These are phyloP conservation scores for Cutaneotrichosporon sp. DNA, from an alignment of 1,284 basidiomycete genomes.

Conservation along the genomic window DNA sequence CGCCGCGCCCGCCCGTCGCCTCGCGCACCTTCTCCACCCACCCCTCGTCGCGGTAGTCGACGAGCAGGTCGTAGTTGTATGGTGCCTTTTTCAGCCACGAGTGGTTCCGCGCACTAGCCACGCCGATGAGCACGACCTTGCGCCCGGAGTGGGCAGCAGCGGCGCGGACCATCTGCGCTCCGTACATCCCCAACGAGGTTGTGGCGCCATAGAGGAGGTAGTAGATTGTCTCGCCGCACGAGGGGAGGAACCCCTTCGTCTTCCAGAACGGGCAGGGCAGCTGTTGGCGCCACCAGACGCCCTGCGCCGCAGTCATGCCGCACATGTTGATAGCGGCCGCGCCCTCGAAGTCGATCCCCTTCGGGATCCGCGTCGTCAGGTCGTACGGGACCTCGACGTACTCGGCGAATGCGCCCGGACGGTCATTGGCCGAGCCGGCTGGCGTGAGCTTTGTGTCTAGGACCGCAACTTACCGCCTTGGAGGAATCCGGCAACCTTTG, in stretches of 20 bases:
- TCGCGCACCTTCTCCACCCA: constrained; percentile 4
- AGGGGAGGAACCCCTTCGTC: no score
- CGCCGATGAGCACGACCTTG: constrained; percentile 5
- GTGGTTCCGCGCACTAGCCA: neutral
- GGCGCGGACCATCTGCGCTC: constrained; percentile 6
- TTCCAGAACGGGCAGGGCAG: neutral
- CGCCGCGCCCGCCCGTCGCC: neutral
- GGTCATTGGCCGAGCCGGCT: constrained; percentile 9
- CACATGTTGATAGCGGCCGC: constrained; percentile 13
- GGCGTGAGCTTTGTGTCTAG: constrained; percentile 1
- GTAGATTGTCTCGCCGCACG: no score
- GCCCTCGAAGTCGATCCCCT: neutral
- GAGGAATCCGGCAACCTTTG: constrained; percentile 9
- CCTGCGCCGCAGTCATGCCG: constrained; percentile 15
- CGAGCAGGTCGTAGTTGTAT: constrained; percentile 6
- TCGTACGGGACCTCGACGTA: constrained; percentile 2
- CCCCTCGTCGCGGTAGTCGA: constrained; percentile 9
- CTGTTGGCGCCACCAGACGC: constrained; percentile 5
- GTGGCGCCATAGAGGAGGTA: constrained; percentile 8
- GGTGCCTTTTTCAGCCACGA: neutral
- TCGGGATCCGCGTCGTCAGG: constrained; percentile 8
- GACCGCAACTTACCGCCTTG: constrained; percentile 9
- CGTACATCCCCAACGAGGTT: constrained; percentile 12
- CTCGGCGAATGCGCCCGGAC: constrained; percentile 12
- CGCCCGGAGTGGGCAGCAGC: neutral